These are phyloP conservation scores for Domatiomyces globalis DNA, from an alignment of 2,329 filamentous ascomycete genomes.

Conservation along the genomic window DNA sequence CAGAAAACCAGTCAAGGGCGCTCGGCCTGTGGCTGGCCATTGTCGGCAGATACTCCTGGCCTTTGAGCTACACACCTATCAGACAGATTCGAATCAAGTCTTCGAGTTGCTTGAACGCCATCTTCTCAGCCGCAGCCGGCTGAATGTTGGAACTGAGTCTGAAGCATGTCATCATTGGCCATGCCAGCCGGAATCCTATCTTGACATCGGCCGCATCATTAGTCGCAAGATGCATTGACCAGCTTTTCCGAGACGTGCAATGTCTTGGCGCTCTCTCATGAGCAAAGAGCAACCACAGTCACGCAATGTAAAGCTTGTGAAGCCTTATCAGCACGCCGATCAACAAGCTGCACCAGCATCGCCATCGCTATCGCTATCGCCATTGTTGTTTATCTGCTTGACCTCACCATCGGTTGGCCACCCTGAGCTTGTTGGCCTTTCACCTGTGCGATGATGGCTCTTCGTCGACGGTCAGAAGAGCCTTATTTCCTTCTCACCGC, in stretches of 20 bases:
- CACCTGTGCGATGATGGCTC: background rate
- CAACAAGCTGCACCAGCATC: background rate
- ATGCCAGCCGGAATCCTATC: background rate
- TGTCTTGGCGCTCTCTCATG: too few species aligned
- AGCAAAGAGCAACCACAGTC: background rate
- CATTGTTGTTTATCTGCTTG: background rate
- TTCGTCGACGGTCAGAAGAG: background rate
- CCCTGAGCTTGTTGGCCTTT: background rate
- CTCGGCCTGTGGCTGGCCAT: background rate
- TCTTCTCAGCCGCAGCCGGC: background rate
- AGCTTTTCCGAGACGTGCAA: too few species aligned
- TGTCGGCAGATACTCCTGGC: background rate
- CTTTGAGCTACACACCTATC: background rate
- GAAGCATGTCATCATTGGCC: background rate
- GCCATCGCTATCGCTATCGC: background rate
- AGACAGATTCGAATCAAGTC: background rate
- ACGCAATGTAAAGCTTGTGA: background rate
- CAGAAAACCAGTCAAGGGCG: background rate
- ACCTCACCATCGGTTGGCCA: background rate
- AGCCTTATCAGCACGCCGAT: background rate
- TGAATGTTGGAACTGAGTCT: background rate
- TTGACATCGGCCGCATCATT: background rate
- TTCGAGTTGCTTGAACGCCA: background rate
- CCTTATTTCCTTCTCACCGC: background rate
- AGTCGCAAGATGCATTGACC: background rate